Conservation (phyloP, 495 filamentous ascomycete genomes). For the Tuber microsphaerosporum region DNA sequence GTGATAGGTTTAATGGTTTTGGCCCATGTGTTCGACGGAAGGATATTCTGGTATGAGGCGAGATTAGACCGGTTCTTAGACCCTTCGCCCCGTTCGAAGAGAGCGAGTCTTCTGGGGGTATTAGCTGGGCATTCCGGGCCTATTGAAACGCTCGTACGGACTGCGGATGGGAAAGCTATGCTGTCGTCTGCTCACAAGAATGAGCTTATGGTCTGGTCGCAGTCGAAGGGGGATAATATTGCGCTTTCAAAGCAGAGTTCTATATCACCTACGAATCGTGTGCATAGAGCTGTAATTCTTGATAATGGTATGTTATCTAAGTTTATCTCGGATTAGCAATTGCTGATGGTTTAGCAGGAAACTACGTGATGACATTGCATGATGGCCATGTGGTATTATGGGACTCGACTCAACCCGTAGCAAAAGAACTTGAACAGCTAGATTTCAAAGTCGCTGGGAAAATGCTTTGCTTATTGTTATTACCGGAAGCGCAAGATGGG, state of each 20-base stretch:
- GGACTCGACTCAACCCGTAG: slow-evolving; percentile 40
- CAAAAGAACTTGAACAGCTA: slow-evolving; percentile 40
- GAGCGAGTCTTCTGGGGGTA: slow-evolving; percentile 53
- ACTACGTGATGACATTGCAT: slow-evolving; percentile 75
- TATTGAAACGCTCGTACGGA: slow-evolving; percentile 78
- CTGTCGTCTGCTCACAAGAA: slow-evolving; percentile 73
- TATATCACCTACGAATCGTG: slow-evolving; percentile 63
- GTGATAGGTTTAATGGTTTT: slow-evolving; percentile 60
- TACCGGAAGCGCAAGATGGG: slow-evolving; percentile 58
- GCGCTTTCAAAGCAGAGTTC: slow-evolving; percentile 61
- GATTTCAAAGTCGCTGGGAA: slow-evolving; percentile 61
- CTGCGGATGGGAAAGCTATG: slow-evolving; percentile 68
- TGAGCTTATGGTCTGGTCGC: slow-evolving; percentile 77
- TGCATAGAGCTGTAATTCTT: slow-evolving; percentile 78
- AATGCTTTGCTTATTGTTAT: slow-evolving; percentile 70
- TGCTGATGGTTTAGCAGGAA: slow-evolving; percentile 65
- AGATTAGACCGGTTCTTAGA: slow-evolving; percentile 76
- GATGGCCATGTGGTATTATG: slow-evolving; percentile 70
- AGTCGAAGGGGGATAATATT: slow-evolving; percentile 49
- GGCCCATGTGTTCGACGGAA: slow-evolving; percentile 79
- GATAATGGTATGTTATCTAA: slow-evolving; percentile 66
- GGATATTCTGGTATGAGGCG: slow-evolving; percentile 71
- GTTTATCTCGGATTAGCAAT: slow-evolving; percentile 64
- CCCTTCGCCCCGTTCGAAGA: slow-evolving; percentile 58
- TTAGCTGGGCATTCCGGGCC: slow-evolving; percentile 81